A percentile compares a stretch with the other conserved stretches of the same genome.
These are phyloP conservation scores for Ophiostoma angusticollis DNA, from an alignment of 2,329 filamentous ascomycete species.

Conservation along the genomic window DNA sequence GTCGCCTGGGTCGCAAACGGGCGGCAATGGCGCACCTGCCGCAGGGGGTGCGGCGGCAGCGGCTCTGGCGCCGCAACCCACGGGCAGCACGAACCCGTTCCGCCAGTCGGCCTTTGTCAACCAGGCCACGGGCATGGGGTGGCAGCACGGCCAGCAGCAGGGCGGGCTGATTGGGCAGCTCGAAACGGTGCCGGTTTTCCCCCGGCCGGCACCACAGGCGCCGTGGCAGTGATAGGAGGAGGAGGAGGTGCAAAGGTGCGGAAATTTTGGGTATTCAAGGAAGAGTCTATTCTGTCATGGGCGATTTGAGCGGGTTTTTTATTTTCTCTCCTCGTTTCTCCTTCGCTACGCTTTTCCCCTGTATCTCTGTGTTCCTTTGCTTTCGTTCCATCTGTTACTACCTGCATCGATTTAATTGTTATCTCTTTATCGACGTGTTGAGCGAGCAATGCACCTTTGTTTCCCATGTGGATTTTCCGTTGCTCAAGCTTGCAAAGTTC, in stretches of 20 bases:
- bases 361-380: too few relatives aligned
- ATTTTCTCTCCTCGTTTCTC: neutral
- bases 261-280: too few relatives aligned
- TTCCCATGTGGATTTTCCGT: too few relatives aligned
- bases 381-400: too few relatives aligned
- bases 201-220: conserved; percentile 55
- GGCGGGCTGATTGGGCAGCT: conserved; percentile 71
- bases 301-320: conserved; percentile 14
- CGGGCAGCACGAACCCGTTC: conserved; percentile 89
- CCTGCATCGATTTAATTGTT: too few relatives aligned
- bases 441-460: too few relatives aligned
- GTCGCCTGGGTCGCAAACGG: conserved; percentile 23
- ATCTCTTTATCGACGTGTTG: too few relatives aligned
- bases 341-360: too few relatives aligned
- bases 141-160: conserved; percentile 71
- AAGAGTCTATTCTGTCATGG: too few relatives aligned
- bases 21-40: conserved; percentile 50
- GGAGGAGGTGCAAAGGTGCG: neutral
- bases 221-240: conserved; percentile 38
- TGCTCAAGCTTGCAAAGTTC: too few relatives aligned
- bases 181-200: conserved; percentile 73
- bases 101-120: conserved; percentile 83
- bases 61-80: conserved; percentile 57
- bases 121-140: conserved; percentile 74
- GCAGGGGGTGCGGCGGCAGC: conserved; percentile 22